Evolutionary conservation across 129 eudicot species (phyloP).

Genomic region (Helichrysum umbraculigerum): DNA sequence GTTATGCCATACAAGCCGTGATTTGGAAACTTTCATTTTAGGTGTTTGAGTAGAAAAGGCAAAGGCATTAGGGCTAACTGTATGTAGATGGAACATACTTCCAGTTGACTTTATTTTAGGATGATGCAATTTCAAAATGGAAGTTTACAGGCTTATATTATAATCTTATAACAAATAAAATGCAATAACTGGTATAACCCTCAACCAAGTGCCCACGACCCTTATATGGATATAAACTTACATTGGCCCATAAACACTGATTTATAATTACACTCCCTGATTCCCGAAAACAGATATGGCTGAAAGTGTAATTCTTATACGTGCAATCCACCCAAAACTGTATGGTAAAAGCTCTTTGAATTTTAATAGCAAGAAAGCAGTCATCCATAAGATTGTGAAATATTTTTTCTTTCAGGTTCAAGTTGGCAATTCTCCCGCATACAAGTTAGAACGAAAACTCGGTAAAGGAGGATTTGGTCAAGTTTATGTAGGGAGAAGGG

Average conservation of each 20-base stretch:
- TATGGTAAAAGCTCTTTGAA: background rate
- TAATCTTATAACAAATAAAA: background rate
- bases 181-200: background rate
- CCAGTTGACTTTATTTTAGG: background rate
- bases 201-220: background rate
- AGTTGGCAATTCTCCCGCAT: conserved; percentile 78
- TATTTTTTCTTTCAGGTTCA: conserved; percentile 57
- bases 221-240: background rate
- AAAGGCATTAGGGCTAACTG: no score
- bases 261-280: no score
- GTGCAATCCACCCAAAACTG: background rate
- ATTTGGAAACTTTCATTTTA: background rate
- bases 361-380: background rate
- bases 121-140: background rate
- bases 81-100: no score
- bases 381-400: background rate
- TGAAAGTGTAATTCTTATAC: no score
- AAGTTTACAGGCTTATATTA: background rate
- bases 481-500: conserved; percentile 84
- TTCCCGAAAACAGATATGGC: no score
- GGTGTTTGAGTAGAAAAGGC: no score
- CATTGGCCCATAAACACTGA: background rate
- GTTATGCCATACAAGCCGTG: background rate
- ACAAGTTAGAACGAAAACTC: conserved; percentile 68
- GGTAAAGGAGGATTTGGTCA: conserved; percentile 98